Percentiles rank a stretch among this genome's conserved stretches.
phyloP scores from a whole-genome alignment of 495 filamentous ascomycete species.

The Penicillium herquei region DNA sequence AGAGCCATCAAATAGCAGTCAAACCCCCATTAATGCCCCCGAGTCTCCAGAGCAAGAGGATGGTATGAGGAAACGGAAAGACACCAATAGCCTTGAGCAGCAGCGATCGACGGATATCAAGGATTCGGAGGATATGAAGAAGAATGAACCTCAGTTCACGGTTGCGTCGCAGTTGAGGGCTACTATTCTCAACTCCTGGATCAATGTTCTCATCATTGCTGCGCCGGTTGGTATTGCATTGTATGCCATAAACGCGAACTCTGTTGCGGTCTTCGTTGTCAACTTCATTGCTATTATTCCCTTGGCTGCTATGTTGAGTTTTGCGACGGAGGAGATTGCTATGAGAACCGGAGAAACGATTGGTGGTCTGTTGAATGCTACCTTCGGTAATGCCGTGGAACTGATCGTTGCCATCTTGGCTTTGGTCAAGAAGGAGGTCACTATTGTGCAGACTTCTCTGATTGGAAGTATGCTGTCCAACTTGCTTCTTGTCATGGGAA shows the following conservation, averaged over 20 bases:
- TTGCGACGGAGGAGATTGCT: slow-evolving; percentile 55
- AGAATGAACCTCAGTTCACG: slow-evolving; percentile 56
- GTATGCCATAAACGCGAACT: slow-evolving; percentile 57
- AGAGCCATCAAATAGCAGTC: slow-evolving; percentile 33
- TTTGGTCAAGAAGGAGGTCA: slow-evolving; percentile 65
- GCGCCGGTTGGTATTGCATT: slow-evolving; percentile 75
- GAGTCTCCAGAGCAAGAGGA: slow-evolving; percentile 9
- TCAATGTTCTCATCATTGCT: slow-evolving; percentile 78
- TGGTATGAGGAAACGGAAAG: slow-evolving; percentile 29
- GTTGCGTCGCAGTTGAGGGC: slow-evolving; percentile 66
- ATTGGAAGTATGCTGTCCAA: slow-evolving; percentile 92
- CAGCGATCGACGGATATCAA: slow-evolving; percentile 15
- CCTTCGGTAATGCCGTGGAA: slow-evolving; percentile 89
- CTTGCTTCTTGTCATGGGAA: slow-evolving; percentile 84
- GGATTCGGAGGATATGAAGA: slow-evolving; percentile 17
- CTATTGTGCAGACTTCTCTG: slow-evolving; percentile 89
- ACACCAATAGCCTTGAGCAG: slow-evolving; percentile 10
- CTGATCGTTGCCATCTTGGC: slow-evolving; percentile 88
- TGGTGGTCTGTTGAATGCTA: slow-evolving; percentile 83
- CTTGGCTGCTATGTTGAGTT: slow-evolving; percentile 55
- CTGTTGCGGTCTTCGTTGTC: slow-evolving; percentile 70
- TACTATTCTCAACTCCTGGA: slow-evolving; percentile 75
- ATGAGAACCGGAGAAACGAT: slow-evolving; percentile 71
- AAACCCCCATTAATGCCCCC: slow-evolving; percentile 39
- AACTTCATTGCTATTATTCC: slow-evolving; percentile 87